Evolutionary conservation across 345 rosid genomes (phyloP).

Genomic region (Kernera saxatilis): DNA sequence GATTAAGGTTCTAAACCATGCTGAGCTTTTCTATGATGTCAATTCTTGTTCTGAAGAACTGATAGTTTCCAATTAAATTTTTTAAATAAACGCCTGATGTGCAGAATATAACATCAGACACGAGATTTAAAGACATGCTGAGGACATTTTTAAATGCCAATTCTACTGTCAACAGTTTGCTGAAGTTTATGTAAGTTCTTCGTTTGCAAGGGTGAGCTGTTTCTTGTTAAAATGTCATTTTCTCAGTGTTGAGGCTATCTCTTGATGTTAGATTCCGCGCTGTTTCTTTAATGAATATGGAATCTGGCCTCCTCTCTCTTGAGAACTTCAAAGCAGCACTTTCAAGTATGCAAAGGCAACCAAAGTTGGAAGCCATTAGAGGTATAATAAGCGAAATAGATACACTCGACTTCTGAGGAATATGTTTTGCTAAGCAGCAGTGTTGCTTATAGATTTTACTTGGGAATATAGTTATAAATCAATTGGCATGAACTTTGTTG

Average conservation of each 20-base stretch:
- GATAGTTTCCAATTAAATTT: background rate
- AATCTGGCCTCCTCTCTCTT: constrained; percentile 58
- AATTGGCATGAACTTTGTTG: background rate
- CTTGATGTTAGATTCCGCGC: constrained; percentile 57
- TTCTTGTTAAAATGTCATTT: constrained; percentile 5
- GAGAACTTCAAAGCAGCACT: constrained; percentile 77
- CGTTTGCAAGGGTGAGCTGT: constrained; percentile 4
- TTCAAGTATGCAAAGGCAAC: constrained; percentile 60
- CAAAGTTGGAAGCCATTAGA: constrained; percentile 71
- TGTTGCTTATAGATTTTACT: background rate
- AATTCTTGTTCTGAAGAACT: constrained; percentile 6
- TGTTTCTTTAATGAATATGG: constrained; percentile 59
- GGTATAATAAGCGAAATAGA: constrained; percentile 33
- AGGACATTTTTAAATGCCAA: constrained; percentile 36
- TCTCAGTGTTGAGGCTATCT: constrained; percentile 14
- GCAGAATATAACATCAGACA: constrained; percentile 62
- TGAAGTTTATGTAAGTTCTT: constrained; percentile 71
- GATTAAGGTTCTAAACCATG: constrained; percentile 54
- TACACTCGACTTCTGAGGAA: background rate
- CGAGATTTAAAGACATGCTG: constrained; percentile 60
- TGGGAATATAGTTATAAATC: background rate
- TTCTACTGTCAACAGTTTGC: constrained; percentile 52
- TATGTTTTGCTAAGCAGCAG: background rate
- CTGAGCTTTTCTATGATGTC: background rate
- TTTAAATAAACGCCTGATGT: background rate